Conservation (phyloP, 1,139 yeast genomes). For the Geotrichum restrictum region DNA sequence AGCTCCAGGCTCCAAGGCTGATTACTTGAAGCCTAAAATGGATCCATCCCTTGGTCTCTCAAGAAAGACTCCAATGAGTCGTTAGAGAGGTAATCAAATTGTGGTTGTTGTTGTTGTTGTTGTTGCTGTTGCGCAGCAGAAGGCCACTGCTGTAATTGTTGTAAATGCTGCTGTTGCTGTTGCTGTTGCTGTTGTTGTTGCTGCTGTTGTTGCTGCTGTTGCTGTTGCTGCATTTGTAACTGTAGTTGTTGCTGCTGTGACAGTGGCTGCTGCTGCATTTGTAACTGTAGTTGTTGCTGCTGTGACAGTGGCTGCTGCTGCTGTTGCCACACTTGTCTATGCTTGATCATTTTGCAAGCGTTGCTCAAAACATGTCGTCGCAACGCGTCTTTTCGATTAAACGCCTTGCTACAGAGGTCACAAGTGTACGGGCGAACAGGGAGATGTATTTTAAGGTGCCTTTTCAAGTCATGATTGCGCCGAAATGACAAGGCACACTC, state of each 20-base stretch:
- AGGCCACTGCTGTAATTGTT: no score
- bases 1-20: no score
- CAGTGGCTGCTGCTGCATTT: neutral
- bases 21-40: no score
- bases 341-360: slow-evolving; percentile 13
- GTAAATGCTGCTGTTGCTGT: neutral
- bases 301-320: neutral
- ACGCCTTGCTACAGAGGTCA: slow-evolving; percentile 70
- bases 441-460: slow-evolving; percentile 60
- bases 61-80: neutral
- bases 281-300: neutral
- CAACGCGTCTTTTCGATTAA: slow-evolving; percentile 75
- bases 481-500: slow-evolving; percentile 47
- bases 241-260: neutral
- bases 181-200: neutral
- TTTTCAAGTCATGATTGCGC: slow-evolving; percentile 58
- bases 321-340: neutral
- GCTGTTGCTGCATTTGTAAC: neutral
- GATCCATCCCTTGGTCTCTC: no score
- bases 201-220: slow-evolving; percentile 1
- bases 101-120: no score
- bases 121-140: neutral
- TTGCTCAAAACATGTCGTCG: slow-evolving; percentile 28
- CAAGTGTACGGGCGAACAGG: slow-evolving; percentile 58
- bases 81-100: neutral